Base-by-base conservation (phyloP, 768 basidiomycete genomes). In the Saitozyma sp. region DNA sequence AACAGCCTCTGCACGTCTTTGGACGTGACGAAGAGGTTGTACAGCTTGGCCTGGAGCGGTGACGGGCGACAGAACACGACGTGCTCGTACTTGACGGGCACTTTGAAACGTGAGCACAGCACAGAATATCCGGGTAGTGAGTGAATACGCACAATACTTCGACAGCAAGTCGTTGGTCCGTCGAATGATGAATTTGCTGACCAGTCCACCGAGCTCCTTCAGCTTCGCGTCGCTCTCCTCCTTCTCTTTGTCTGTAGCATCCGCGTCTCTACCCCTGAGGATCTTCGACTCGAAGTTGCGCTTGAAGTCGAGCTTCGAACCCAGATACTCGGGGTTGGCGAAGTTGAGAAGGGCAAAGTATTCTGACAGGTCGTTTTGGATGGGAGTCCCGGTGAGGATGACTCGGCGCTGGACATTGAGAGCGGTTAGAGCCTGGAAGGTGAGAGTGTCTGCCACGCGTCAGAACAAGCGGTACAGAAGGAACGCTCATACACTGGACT, bases 11-110 rank as follows among this genome's bases (percentile, higher is more conserved):
- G 90, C 70, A 95, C 95, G 73, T 92, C 92, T 8, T 92, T 91
- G 1, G 92, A 95, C 3, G 87, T 88, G 64, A 95, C 94, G 75
- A 97, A 97, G 39, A 91, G 83, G 53, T 87, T 87, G 75, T 97
- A 97, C 2, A 97, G 82, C 8, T 89, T 82, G 13, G 91, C 81
- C 70, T 97, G 93, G 69, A 96, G 87, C 14, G 88, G 83, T 2
- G 91, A 92, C 5, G 90, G 84, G 48, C 86, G 84, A 77, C 93
- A 97, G 80, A 96, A 97, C 0, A 97, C 93, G 64, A 97, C 90
- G 63, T 97, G 92, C 78, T 98, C 96, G 81, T 98, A 98, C 79
- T 99, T 99, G 81, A 99, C 92, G 9, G 96, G 96, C 38, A 99
- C 95, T 98, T 71, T 10, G 0, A 46, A 54, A 37, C 58, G 52